Evolutionary conservation across 78 protist genomes (phyloP).

Genomic region (Capsaspora owczarzaki): DNA sequence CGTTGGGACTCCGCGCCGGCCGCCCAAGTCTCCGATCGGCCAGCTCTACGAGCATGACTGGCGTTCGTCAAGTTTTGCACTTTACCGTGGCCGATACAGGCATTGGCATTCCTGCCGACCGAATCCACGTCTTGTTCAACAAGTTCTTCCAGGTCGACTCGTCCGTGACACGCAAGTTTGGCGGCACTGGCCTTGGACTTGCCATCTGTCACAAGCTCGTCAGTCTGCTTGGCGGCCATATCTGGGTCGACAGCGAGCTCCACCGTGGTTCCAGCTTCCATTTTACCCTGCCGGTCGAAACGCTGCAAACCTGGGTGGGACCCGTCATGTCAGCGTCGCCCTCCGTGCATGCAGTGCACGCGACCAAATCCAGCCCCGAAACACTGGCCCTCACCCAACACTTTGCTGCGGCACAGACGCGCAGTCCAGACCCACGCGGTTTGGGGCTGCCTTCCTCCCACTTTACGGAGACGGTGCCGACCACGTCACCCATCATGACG

Average conservation of each 20-base stretch:
- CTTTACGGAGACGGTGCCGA: too few species aligned
- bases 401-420: background rate
- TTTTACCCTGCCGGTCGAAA: background rate
- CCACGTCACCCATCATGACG: too few species aligned
- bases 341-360: too few species aligned
- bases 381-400: background rate
- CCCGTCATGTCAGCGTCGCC: too few species aligned
- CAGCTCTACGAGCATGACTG: too few species aligned
- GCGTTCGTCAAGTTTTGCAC: too few species aligned
- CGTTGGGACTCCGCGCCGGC: too few species aligned
- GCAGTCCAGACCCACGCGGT: background rate
- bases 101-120: background rate
- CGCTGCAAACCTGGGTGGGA: background rate
- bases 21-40: too few species aligned
- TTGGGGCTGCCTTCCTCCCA: background rate
- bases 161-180: background rate
- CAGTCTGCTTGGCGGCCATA: background rate
- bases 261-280: background rate
- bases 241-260: background rate
- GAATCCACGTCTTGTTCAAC: background rate
- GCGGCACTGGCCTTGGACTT: background rate
- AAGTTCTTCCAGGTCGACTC: background rate
- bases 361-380: background rate
- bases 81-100: background rate
- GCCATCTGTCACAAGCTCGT: background rate